Evolutionary conservation across 129 eudicot species (phyloP), one percentile per base, ranked within the genome.

Genomic region (Arctium lappa): DNA sequence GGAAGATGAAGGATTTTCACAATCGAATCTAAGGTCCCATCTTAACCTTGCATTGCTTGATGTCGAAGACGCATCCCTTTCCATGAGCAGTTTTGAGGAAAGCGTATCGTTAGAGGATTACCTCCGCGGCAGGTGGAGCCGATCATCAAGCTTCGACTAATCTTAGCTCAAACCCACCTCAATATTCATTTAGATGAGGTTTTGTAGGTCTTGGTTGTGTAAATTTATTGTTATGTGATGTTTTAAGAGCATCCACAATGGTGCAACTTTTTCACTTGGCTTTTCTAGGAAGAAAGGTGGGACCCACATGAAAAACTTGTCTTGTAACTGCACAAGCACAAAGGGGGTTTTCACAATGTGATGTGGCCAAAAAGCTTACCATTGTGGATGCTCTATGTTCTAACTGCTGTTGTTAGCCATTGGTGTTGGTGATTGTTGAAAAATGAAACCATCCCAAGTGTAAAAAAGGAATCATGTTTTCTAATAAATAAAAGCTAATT

Each of bases 101-200:
- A 82, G 85, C 63, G 80, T 93, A 29, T 93, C 93, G 0, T 88
- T 92, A 60, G 97, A 92, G 80, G 97, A 90, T 82, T 92, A 92
- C 69, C 87, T 90, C 66, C 89, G 87, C 18, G 91, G 93, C 75
- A 76, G 97, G 85, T 93, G 92, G 88, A 89, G 95, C 85, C 91
- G 91, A 39, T 84, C 92, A 22, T 88, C 97, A 30, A 91, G 95
- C 84, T 93, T 88, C 71, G 89, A 88, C 80, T 88, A 70, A 68
- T n/a, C 60, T 13, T 27, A 18, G 56, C 13, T 46, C 56, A 46
- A 46, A 46, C 16, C 16, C 18, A 31, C 22, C 5, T 65, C 75
- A 42, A 9, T 63, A 6, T 18, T 39, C 36, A 18, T 63, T 27
- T n/a, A 32, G 65, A 30, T 39, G 56, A 22, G 39, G 36, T 36